A percentile compares a stretch with the other conserved stretches of the same genome.
These are phyloP conservation scores for Suillus fuscotomentosus DNA, from an alignment of 768 basidiomycete genomes.

Conservation along the genomic window DNA sequence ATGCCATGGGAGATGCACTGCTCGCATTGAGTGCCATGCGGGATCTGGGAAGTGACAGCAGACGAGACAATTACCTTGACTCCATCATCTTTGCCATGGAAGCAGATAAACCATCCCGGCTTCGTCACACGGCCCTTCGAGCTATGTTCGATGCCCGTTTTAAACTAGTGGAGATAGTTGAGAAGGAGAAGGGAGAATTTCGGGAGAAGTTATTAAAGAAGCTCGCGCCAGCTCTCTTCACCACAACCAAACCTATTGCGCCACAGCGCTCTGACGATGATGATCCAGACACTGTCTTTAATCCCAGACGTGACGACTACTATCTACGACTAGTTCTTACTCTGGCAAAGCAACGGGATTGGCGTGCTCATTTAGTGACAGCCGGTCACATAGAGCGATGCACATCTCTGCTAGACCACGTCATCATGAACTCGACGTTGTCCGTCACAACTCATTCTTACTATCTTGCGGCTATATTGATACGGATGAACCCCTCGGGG, in stretches of 20 bases:
- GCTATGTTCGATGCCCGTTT: not conserved
- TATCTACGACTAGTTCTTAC: not conserved
- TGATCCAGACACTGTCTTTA: not conserved
- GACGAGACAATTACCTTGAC: not conserved
- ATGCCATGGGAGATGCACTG: constrained; percentile 8
- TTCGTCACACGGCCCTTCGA: constrained; percentile 7
- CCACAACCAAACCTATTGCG: not conserved
- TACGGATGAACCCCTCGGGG: not conserved
- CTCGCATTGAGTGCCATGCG: constrained; percentile 7
- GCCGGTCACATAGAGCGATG: not conserved
- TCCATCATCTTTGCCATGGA: constrained; percentile 3
- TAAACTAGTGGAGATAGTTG: not conserved
- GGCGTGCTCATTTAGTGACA: not conserved
- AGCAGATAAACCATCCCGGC: constrained; percentile 2
- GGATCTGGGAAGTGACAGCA: not conserved
- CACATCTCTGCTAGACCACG: not conserved
- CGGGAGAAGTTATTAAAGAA: not conserved
- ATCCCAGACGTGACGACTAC: not conserved
- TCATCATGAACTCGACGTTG: not conserved
- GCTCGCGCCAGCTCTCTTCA: not conserved
- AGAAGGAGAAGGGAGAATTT: not conserved
- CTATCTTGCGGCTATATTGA: not conserved
- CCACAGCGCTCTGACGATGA: not conserved
- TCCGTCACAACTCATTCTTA: not conserved
- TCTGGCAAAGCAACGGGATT: not conserved